Conservation (phyloP, 352 stramenopile species). For the Pythium plurisporium region DNA sequence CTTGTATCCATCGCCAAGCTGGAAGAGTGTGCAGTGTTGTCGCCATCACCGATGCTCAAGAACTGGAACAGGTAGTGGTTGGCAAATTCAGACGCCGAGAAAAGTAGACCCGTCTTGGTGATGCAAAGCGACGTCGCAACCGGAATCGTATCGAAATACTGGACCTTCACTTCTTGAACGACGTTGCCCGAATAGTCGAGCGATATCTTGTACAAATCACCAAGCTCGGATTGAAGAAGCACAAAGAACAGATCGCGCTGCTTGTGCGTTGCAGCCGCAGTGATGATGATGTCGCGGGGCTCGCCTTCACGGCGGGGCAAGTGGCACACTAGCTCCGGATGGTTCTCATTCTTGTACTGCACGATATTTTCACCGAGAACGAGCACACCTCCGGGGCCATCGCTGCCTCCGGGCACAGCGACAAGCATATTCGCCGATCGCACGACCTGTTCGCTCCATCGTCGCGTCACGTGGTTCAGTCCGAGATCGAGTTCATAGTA, state of each 20-base stretch:
- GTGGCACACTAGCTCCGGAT: constrained; percentile 67
- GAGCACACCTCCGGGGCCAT: constrained; percentile 91
- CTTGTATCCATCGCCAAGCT: constrained; percentile 70
- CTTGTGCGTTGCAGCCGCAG: constrained; percentile 90
- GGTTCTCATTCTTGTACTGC: constrained; percentile 96
- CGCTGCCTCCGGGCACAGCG: constrained; percentile 75
- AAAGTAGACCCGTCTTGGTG: constrained; percentile 96
- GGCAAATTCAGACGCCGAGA: constrained; percentile 95
- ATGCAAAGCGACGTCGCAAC: constrained; percentile 94
- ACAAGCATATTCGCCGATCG: constrained; percentile 94
- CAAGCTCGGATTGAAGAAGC: constrained; percentile 96
- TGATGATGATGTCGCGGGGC: constrained; percentile 90
- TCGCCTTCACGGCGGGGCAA: constrained; percentile 77
- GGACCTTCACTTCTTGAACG: constrained; percentile 83
- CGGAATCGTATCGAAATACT: constrained; percentile 97
- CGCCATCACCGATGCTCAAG: constrained; percentile 93
- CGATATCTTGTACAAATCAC: constrained; percentile 98
- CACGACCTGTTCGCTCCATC: constrained; percentile 89
- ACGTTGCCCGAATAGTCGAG: constrained; percentile 82
- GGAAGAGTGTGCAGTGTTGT: constrained; percentile 69
- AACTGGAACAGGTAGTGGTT: constrained; percentile 99
- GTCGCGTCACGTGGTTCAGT: constrained; percentile 98
- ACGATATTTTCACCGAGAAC: constrained; percentile 96
- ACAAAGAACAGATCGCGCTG: constrained; percentile 97
- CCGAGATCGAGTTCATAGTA: constrained; percentile 99